phyloP scores from a whole-genome alignment of 495 filamentous ascomycete genomes.

The Annulohypoxylon nitens region DNA sequence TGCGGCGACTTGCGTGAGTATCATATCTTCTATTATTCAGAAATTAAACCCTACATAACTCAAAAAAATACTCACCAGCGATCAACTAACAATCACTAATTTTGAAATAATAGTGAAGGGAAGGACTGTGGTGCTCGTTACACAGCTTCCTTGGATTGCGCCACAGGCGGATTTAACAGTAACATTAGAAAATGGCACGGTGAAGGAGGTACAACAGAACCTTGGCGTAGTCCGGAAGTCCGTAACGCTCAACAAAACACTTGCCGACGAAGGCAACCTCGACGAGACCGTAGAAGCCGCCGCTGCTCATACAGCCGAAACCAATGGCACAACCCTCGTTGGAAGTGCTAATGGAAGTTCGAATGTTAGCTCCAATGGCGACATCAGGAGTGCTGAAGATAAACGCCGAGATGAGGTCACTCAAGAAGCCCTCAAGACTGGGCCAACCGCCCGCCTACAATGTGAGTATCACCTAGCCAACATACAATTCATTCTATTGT shows the following conservation, averaged over 20 bases:
- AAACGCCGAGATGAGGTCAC: conserved; percentile 50
- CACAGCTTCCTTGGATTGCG: conserved; percentile 59
- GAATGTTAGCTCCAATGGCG: conserved; percentile 40
- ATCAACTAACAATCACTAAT: conserved; percentile 17
- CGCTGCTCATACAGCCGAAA: conserved; percentile 30
- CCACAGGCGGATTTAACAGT: conserved; percentile 62
- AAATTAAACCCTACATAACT: background rate
- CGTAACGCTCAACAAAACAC: conserved; percentile 41
- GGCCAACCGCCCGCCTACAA: conserved; percentile 50
- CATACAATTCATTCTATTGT: background rate
- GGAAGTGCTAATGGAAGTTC: conserved; percentile 39
- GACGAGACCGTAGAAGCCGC: conserved; percentile 43
- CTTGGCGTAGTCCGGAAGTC: conserved; percentile 53
- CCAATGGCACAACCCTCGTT: conserved; percentile 28
- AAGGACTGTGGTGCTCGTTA: conserved; percentile 55
- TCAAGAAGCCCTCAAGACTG: conserved; percentile 53
- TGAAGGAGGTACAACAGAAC: conserved; percentile 54
- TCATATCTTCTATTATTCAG: conserved; percentile 11
- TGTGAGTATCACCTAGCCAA: conserved; percentile 41
- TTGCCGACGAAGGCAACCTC: conserved; percentile 40
- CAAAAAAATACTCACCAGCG: background rate
- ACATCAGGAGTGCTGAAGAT: conserved; percentile 39
- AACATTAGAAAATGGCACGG: conserved; percentile 56
- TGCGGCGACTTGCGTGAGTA: conserved; percentile 62
- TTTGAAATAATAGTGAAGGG: conserved; percentile 40